These are phyloP conservation scores for Diophrys appendiculata DNA, from an alignment of 73 alveolate species.

Conservation along the genomic window DNA sequence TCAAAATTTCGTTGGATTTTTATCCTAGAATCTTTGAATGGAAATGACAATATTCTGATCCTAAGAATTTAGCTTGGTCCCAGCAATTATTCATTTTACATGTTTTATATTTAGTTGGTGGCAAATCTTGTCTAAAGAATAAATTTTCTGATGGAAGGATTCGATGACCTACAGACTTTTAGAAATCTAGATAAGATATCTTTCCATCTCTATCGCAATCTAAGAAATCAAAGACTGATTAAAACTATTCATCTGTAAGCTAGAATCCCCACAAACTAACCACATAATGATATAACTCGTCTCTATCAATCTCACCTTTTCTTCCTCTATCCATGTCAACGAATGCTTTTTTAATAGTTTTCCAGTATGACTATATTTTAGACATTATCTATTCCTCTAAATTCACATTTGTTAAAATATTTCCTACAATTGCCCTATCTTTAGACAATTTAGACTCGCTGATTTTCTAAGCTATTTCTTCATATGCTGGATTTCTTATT, in stretches of 20 bases:
- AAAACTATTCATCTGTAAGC: slow-evolving; percentile 35
- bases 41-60: slow-evolving; percentile 34
- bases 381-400: slow-evolving; percentile 23
- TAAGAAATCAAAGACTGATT: slow-evolving; percentile 38
- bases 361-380: slow-evolving; percentile 47
- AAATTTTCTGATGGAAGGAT: slow-evolving; percentile 55
- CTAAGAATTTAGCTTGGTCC: slow-evolving; percentile 51
- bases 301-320: slow-evolving; percentile 33
- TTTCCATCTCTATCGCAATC: slow-evolving; percentile 63
- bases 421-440: too few relatives aligned
- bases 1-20: neutral
- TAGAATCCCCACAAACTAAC: slow-evolving; percentile 33
- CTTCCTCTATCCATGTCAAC: slow-evolving; percentile 28
- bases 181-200: slow-evolving; percentile 53
- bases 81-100: slow-evolving; percentile 52
- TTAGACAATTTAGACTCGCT: too few relatives aligned
- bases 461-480: too few relatives aligned
- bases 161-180: slow-evolving; percentile 49
- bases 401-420: slow-evolving; percentile 6
- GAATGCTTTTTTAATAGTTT: slow-evolving; percentile 51
- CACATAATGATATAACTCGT: slow-evolving; percentile 24
- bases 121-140: slow-evolving; percentile 56
- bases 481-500: slow-evolving; percentile 36
- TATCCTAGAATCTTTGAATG: slow-evolving; percentile 8
- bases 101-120: slow-evolving; percentile 21